A percentile compares a stretch with the other conserved stretches of the same genome.
Conservation (phyloP, 768 basidiomycete genomes). For the Strobilomyces echinocephalus region DNA sequence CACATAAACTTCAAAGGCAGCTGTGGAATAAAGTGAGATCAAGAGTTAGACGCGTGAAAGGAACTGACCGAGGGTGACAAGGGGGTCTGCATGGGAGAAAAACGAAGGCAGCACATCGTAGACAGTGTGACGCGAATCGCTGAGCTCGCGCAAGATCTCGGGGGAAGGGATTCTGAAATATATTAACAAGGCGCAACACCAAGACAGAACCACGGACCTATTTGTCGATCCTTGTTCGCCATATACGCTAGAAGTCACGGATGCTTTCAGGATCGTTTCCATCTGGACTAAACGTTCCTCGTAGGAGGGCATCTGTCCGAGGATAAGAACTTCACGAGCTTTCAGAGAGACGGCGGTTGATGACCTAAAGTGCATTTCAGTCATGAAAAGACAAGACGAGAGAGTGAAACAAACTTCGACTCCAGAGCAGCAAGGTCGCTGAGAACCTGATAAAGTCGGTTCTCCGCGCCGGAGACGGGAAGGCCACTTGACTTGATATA, state of each 20-base stretch:
- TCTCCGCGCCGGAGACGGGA: slow-evolving; percentile 72
- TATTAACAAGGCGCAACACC: neutral
- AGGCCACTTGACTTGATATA: slow-evolving; percentile 79
- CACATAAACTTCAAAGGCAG: slow-evolving; percentile 93
- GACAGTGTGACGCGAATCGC: slow-evolving; percentile 94
- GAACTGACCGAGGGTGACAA: slow-evolving; percentile 72
- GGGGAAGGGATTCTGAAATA: slow-evolving; percentile 66
- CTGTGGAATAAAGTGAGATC: slow-evolving; percentile 35
- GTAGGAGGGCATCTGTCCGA: slow-evolving; percentile 94
- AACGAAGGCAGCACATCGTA: slow-evolving; percentile 96
- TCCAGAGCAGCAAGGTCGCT: slow-evolving; percentile 82
- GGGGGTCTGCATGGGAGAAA: slow-evolving; percentile 82
- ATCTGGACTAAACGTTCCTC: slow-evolving; percentile 93
- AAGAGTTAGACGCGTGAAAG: neutral
- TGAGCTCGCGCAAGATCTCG: slow-evolving; percentile 87
- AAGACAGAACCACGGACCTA: slow-evolving; percentile 39
- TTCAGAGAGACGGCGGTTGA: slow-evolving; percentile 91
- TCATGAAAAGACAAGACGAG: neutral
- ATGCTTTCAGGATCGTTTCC: slow-evolving; percentile 86
- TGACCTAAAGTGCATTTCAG: slow-evolving; percentile 46
- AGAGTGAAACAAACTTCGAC: slow-evolving; percentile 61
- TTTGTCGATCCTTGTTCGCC: slow-evolving; percentile 70
- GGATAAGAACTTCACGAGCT: slow-evolving; percentile 94
- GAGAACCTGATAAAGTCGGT: slow-evolving; percentile 68
- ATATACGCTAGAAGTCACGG: slow-evolving; percentile 83